Base-by-base conservation (phyloP, 2,329 filamentous ascomycete species). In the Eutypella sp. region DNA sequence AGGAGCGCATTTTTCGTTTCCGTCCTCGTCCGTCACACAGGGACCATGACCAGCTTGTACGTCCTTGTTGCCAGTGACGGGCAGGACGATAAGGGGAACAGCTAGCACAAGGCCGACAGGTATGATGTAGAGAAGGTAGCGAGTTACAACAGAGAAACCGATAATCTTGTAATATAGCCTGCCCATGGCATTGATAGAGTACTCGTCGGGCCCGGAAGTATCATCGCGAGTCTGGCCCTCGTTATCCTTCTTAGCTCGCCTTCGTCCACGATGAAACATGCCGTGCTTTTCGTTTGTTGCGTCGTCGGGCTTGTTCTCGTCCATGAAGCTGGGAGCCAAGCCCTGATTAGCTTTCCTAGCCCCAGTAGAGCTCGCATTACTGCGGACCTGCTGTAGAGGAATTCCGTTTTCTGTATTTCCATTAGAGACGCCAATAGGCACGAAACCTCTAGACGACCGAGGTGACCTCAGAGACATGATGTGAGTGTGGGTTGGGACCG, bases 121-220 rank as follows among this genome's bases (percentile, higher is more conserved):
- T 20, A 83, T 66, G 51, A 87, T 75, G 58, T 87, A 87, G 51
- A 87, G 72, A 40, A 85, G 67, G 59, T 87, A 87, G 40, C 84
- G 74, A 4, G 80, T 84, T 49, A 85, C 57, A 51, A 82, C 71
- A 7, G 80, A 84, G 58, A 82, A 82, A 55, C 73, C 70, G 48
- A 86, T 68, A 50, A 88, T 74, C 61, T 78, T 84, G 57, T 75
- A 73, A 66, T 87, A 85, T 29, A 87, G 59, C 48, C 74, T 74
- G 38, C 84, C 84, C 72, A 88, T 79, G 49, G 76, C 76, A 55
- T 82, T 87, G 51, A 87, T 66, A 25, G 73, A 71, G 25, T 76
- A 63, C 16, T 79, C 78, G 2, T 81, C 76, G 7, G 63, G 63
- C 48, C 69, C 67, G 46, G 71, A 66, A 8, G 71, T 75, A 48